Base-by-base conservation (phyloP, 495 filamentous ascomycete species). In the Aspergillus ellipticus region DNA sequence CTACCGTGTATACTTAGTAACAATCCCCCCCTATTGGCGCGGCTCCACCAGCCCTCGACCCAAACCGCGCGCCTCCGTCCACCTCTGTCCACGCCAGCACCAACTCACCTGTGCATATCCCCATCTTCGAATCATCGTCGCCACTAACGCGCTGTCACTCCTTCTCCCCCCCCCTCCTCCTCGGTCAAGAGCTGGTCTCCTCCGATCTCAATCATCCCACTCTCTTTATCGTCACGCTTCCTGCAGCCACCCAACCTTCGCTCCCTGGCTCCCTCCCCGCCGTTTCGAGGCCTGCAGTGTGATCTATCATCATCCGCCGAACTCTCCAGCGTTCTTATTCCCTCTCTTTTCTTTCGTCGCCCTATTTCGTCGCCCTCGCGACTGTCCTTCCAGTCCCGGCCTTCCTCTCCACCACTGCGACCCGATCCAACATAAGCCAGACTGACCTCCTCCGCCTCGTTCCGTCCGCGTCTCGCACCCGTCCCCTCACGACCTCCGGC, bases 201-300 rank as follows among this genome's bases (percentile, higher is more conserved):
- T 29, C 21, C n/a, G 29, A 24, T 47, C 43, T 41, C 46, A 49
- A 49, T 54, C 54, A 49, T 47, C 20, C 51, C 42, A 62, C 60
- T 33, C 56, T 58, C 60, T 49, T 56, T 60, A 48, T 48, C 50
- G 31, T 53, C 39, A 9, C 20, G 26, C 49, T 43, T 45, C 29
- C 46, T 60, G 53, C 53, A 53, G 50, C 54, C 58, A 48, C 53
- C 45, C 45, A 55, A 41, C 45, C 20, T 19, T 49, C 45, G 19
- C 45, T 48, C 16, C 24, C 45, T 48, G 35, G 11, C 11, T 16
- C 43, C 22, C 22, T 28, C 45, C 28, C 13, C 24, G 53, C 49
- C 37, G 24, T 42, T 43, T 53, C 42, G 42, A 56, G 53, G 51
- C n/a, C 37, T 52, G 54, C 47, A 24, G 20, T 51, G 55, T 51